Percentiles rank a stretch among this genome's conserved stretches.
These are phyloP conservation scores for Auriscalpium microsporum DNA, from an alignment of 768 basidiomycete genomes.

Conservation along the genomic window DNA sequence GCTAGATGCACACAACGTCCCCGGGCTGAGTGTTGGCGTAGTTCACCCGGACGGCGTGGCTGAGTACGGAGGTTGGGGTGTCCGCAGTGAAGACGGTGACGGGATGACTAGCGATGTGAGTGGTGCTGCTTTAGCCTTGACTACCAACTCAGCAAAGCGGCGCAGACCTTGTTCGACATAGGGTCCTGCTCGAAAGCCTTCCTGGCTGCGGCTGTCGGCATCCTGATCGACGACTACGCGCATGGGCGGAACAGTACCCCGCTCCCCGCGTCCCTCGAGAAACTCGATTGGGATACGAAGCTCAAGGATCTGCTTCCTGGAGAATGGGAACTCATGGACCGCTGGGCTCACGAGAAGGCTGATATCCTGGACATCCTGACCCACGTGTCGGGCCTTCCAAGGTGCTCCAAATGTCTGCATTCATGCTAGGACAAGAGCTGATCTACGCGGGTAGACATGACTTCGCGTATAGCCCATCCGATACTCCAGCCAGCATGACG, in stretches of 20 bases:
- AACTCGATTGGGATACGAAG: conserved; percentile 4
- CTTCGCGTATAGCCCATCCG: not conserved
- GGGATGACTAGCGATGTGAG: conserved; percentile 10
- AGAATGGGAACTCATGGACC: conserved; percentile 29
- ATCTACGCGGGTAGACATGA: conserved; percentile 3
- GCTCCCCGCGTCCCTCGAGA: not conserved
- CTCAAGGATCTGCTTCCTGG: not conserved
- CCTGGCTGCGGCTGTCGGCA: conserved; percentile 1
- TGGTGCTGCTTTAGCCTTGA: too few species aligned
- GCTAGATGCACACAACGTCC: not conserved
- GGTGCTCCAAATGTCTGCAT: conserved; percentile 8
- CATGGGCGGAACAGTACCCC: conserved; percentile 3
- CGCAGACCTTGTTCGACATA: conserved; percentile 5
- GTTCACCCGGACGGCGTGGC: not conserved
- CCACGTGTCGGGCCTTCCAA: conserved; percentile 26
- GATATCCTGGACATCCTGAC: conserved; percentile 25
- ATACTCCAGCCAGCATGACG: conserved; percentile 4
- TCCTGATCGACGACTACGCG: conserved; percentile 7
- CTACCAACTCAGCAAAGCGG: not conserved
- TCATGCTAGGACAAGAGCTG: not conserved
- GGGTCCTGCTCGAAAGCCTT: conserved; percentile 8
- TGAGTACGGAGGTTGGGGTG: conserved; percentile 9
- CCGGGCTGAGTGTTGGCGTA: conserved; percentile 6
- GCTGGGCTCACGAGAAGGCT: conserved; percentile 23
- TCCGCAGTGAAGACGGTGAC: conserved; percentile 5